Percentiles rank a stretch among this genome's conserved stretches.
These are phyloP conservation scores for Globisporangium barbulae DNA, from an alignment of 352 stramenopile species.

Conservation along the genomic window DNA sequence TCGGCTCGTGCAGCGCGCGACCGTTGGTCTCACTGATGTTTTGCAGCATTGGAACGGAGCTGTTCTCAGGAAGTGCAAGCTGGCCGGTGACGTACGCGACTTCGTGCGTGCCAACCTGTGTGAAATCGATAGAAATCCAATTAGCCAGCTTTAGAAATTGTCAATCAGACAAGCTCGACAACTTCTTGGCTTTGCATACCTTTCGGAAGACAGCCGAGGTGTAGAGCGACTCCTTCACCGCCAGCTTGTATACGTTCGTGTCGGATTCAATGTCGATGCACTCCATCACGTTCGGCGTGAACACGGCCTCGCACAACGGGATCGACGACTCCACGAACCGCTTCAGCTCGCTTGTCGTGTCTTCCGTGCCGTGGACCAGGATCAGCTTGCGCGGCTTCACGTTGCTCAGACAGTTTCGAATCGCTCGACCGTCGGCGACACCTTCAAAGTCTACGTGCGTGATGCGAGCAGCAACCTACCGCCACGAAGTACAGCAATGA, in stretches of 20 bases:
- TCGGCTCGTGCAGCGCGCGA: conserved; percentile 59
- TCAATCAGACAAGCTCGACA: not conserved
- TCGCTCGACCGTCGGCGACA: conserved; percentile 77
- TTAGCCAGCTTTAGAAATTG: not conserved
- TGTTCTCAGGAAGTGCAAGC: conserved; percentile 64
- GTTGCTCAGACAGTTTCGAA: conserved; percentile 86
- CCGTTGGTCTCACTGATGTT: conserved; percentile 36
- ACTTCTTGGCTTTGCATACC: conserved; percentile 27
- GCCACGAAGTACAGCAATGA: not conserved
- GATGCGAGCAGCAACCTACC: conserved; percentile 69
- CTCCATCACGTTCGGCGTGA: conserved; percentile 84
- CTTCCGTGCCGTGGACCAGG: conserved; percentile 79
- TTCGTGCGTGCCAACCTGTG: conserved; percentile 78
- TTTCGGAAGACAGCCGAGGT: conserved; percentile 81
- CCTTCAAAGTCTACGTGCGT: conserved; percentile 85
- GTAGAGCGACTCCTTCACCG: conserved; percentile 85
- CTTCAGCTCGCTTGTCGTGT: conserved; percentile 79
- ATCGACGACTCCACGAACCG: conserved; percentile 82
- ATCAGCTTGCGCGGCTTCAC: conserved; percentile 89
- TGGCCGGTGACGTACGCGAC: conserved; percentile 84
- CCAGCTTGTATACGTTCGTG: conserved; percentile 89
- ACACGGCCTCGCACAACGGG: conserved; percentile 81
- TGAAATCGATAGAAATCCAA: conserved; percentile 6
- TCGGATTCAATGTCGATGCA: conserved; percentile 90
- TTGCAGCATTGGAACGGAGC: conserved; percentile 68